Conservation (phyloP, 768 basidiomycete genomes). For the Cyclocybe cylindracea region DNA sequence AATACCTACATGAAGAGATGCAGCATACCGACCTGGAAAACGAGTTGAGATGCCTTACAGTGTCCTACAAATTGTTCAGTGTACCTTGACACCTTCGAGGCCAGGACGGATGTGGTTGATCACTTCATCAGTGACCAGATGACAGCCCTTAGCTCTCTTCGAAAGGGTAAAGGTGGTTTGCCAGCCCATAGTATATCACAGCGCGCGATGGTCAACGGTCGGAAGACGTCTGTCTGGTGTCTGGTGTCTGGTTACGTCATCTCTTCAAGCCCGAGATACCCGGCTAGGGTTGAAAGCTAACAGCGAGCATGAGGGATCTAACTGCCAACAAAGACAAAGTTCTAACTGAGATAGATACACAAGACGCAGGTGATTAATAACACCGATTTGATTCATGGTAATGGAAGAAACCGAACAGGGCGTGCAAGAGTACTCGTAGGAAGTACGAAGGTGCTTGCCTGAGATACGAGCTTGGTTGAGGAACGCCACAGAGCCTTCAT, state of each 20-base stretch:
- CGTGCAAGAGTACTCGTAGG: neutral
- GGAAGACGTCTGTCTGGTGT: neutral
- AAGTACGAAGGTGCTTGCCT: neutral
- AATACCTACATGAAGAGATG: conserved; percentile 80
- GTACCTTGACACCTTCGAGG: conserved; percentile 64
- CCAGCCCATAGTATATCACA: conserved; percentile 69
- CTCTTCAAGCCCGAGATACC: too few relatives aligned
- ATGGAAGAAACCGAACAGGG: too few relatives aligned
- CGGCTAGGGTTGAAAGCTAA: too few relatives aligned
- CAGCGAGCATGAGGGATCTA: too few relatives aligned
- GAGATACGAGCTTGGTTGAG: neutral
- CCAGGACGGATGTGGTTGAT: conserved; percentile 66
- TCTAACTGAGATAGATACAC: too few relatives aligned
- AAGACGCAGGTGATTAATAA: too few relatives aligned
- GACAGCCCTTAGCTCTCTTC: conserved; percentile 62
- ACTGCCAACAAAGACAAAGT: too few relatives aligned
- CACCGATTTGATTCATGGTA: too few relatives aligned
- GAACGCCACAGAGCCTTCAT: conserved; percentile 5
- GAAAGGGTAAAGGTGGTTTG: conserved; percentile 79
- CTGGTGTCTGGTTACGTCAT: too few relatives aligned
- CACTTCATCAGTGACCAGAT: conserved; percentile 84
- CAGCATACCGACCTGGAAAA: conserved; percentile 74
- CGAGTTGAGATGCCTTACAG: neutral
- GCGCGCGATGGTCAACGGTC: neutral
- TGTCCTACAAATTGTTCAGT: conserved; percentile 7